Conservation (phyloP, 148 eudicot species). For the Rhododendron griersonianum region DNA sequence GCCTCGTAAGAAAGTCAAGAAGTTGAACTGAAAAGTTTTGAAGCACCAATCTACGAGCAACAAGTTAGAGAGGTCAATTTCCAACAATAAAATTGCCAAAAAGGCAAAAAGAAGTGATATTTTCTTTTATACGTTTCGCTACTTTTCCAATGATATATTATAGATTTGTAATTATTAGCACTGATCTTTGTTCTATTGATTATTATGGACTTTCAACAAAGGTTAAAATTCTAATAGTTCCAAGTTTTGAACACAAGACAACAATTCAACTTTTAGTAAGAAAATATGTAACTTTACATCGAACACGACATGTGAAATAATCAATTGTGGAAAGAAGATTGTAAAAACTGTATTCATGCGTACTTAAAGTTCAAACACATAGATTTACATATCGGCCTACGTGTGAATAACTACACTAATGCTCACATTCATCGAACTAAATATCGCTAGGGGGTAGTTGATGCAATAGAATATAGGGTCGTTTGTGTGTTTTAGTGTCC, state of each 20-base stretch:
- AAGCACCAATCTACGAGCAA: not conserved
- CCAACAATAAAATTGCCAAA: not conserved
- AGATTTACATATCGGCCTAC: too few relatives aligned
- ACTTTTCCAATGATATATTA: not conserved
- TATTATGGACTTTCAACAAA: not conserved
- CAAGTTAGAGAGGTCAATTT: not conserved
- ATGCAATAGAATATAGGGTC: too few relatives aligned
- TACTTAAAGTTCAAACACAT: too few relatives aligned
- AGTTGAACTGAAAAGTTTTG: not conserved
- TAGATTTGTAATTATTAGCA: not conserved
- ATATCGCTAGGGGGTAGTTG: too few relatives aligned
- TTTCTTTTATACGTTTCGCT: not conserved
- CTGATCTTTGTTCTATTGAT: not conserved
- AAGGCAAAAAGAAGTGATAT: not conserved
- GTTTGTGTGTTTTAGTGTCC: too few relatives aligned
- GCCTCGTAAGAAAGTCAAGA: not conserved
- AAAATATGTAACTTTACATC: not conserved
- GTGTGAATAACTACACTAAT: too few relatives aligned
- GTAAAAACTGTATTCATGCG: too few relatives aligned
- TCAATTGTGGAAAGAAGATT: too few relatives aligned
- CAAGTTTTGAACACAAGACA: not conserved
- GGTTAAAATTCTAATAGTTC: not conserved
- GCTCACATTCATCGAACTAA: too few relatives aligned
- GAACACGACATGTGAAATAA: too few relatives aligned
- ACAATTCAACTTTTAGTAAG: not conserved